phyloP scores from a whole-genome alignment of 2,329 filamentous ascomycete genomes.

The Exophiala spinifera region DNA sequence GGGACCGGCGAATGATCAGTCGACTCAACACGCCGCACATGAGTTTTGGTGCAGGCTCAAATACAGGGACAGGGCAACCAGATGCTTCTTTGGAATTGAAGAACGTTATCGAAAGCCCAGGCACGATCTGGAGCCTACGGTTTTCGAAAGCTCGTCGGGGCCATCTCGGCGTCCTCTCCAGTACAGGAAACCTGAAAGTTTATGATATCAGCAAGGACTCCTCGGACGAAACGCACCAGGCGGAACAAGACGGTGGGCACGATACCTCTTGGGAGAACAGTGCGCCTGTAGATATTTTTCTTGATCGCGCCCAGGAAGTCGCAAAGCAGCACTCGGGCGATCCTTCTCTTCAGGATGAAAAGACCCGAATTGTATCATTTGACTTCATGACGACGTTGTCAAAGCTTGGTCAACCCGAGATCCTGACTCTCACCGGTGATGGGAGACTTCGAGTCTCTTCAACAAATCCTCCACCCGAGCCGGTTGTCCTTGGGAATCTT shows the following conservation, averaged over 20 bases:
- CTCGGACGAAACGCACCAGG: conserved; percentile 38
- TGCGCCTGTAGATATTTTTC: conserved; percentile 45
- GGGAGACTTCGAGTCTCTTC: conserved; percentile 51
- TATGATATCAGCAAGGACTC: conserved; percentile 55
- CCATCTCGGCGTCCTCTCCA: conserved; percentile 58
- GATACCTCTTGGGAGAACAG: conserved; percentile 35
- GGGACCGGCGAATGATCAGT: conserved; percentile 56
- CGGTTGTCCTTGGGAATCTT: conserved; percentile 15
- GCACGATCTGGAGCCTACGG: conserved; percentile 60
- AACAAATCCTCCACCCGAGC: conserved; percentile 14
- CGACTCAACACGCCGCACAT: conserved; percentile 36
- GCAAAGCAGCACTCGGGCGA: conserved; percentile 46
- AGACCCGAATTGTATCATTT: conserved; percentile 55
- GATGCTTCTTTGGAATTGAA: conserved; percentile 53
- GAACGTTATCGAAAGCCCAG: conserved; percentile 51
- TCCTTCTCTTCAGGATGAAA: conserved; percentile 43
- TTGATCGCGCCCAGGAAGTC: conserved; percentile 46
- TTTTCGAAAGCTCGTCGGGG: conserved; percentile 59
- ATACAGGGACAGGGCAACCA: conserved; percentile 41
- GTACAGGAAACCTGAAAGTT: conserved; percentile 57
- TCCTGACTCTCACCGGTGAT: conserved; percentile 53
- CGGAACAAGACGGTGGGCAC: conserved; percentile 34
- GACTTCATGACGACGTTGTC: conserved; percentile 55
- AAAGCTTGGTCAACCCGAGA: conserved; percentile 47
- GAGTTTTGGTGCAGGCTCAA: conserved; percentile 34